Evolutionary conservation across 192 early-diverging fungal species (phyloP), one percentile per base, ranked within the genome.

Genomic region (Coemansia sp.): DNA sequence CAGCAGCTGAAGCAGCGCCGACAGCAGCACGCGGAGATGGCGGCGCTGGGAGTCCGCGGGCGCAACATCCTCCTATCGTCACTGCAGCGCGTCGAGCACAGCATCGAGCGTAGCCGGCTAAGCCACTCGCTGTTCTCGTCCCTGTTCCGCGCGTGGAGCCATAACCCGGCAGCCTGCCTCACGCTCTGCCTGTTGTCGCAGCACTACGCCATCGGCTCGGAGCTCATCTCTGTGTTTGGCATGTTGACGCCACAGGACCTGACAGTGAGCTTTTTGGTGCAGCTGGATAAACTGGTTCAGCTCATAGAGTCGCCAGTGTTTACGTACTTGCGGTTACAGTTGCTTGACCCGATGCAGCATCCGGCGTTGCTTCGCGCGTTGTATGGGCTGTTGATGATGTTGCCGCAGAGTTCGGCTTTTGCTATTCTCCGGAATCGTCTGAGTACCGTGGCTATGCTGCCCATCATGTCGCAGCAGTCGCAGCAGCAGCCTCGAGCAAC

Each of bases 221-320:
- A 87, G 45, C 82, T 99, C 54, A 80, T 98, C 12, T 86, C 85
- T 36, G 83, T 88, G 6, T 97, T 98, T 76, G 95, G 92, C 9
- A 92, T 96, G 51, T 83, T 96, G 56, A 32, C 54, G 29, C 31
- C 77, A 42, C 66, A 70, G 20, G 96, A 98, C 68, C 93, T 98
- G 53, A 97, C 94, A 3, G 96, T 99, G 38, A 92, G 89, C 59
- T 85, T 97, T 29, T 76, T 99, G 19, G 94, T 99, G 37, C 97
- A 98, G 70, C 89, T 98, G 25, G 98, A 99, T 71, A 99, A 98
- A 66, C 88, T 99, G 3, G 98, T 99, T 31, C 97, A 98, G 79
- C 83, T 99, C 5, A 71, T 99, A 17, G 98, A 99, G 76, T 94
- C 93, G 1, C 98, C 98, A 8, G 95, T 99, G 15, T 99, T 99